Conservation (phyloP, 2,329 filamentous ascomycete genomes). For the Trichoderma asperellum region DNA sequence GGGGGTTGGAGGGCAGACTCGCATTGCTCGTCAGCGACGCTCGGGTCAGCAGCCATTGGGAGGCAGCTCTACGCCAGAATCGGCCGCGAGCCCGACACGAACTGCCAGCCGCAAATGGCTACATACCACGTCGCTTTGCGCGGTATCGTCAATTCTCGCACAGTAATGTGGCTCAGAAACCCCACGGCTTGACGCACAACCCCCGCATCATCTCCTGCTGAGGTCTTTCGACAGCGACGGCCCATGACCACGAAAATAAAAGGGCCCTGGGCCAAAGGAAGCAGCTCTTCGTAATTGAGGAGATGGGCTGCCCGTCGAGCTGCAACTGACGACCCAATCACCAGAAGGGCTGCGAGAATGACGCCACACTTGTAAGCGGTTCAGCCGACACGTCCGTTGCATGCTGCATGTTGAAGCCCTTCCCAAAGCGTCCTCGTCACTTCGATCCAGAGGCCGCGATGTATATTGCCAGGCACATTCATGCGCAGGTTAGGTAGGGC, state of each 20-base stretch:
- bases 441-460: constrained; percentile 10
- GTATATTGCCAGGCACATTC: constrained; percentile 10
- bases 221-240: not conserved
- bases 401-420: not conserved
- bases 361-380: constrained; percentile 10
- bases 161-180: constrained; percentile 10
- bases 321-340: not conserved
- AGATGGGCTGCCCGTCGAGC: constrained; percentile 10
- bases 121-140: constrained; percentile 25
- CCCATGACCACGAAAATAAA: constrained; percentile 2
- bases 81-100: constrained; percentile 16
- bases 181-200: constrained; percentile 12
- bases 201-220: constrained; percentile 18
- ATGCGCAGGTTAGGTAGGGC: not conserved
- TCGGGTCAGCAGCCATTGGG: constrained; percentile 24
- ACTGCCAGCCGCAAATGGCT: not conserved
- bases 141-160: constrained; percentile 6
- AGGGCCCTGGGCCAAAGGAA: constrained; percentile 11
- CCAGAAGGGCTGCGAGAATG: constrained; percentile 12
- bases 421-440: constrained; percentile 13
- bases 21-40: constrained; percentile 13
- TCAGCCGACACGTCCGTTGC: constrained; percentile 15
- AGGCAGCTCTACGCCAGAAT: constrained; percentile 22
- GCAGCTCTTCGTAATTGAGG: constrained; percentile 1
- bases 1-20: constrained; percentile 4